Base-by-base conservation (phyloP, 805 yeast species). In the Saturnispora silvae region DNA sequence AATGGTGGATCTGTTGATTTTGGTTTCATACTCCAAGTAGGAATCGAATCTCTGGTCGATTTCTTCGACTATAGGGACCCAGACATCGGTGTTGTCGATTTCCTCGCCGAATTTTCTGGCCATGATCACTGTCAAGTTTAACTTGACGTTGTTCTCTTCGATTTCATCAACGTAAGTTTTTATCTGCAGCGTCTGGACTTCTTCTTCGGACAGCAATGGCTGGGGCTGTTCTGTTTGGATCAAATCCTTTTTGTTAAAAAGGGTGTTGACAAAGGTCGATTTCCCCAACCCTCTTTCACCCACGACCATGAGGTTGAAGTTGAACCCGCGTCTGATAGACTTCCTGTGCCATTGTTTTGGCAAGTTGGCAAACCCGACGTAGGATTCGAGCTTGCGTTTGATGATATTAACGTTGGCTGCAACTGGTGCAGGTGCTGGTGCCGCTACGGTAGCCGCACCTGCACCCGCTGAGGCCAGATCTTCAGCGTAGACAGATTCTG, bases 331-430 rank as follows among this genome's bases (percentile, higher is more conserved):
- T 60, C 81, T 79, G 44, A 85, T 75, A 2, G 95, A 80, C 61
- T 82, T 85, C 63, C 95, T 77, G 64, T 92, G 97, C 96, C 96
- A 92, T 66, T 92, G 98, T 56, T 87, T 92, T 41, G 98, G 98
- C 54, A 92, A 70, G 63, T 87, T 92, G 48, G 96, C 95, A 63
- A 92, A 92, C 5, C 98, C 98, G 40, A 92, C 98, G 56, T 81
- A 87, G 3, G 94, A 89, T 49, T 79, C 82, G 50, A 89, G 74
- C 56, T 85, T 85, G 50, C 94, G 78, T 49, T 80, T 77, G 51
- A 84, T 73, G 44, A 85, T 66, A 23, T 23, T 23, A n/a, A n/a
- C n/a, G 25, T 23, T 23, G 25, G 25, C 8, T 50, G 80, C 79
- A 43, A 72, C 10, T 29, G 38, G 19, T 20, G 24, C 14, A 29